Evolutionary conservation across 306 rosid species (phyloP).

Genomic region (Boehmeria nivea): DNA sequence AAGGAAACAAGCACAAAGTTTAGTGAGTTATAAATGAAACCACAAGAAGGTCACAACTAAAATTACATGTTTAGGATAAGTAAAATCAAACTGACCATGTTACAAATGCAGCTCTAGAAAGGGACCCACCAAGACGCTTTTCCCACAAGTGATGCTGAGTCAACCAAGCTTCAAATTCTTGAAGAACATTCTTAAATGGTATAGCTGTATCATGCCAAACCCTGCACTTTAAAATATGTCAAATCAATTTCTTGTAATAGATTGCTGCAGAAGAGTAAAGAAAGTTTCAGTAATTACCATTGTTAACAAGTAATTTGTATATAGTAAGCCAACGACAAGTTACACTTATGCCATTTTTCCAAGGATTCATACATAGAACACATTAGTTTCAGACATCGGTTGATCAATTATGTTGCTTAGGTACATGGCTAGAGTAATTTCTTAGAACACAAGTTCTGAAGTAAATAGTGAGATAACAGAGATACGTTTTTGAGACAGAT

Average conservation of each 20-base stretch:
- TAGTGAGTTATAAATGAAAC: background rate
- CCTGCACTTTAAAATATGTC: slow-evolving; percentile 28
- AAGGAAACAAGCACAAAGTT: background rate
- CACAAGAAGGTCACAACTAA: too few species aligned
- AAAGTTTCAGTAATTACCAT: background rate
- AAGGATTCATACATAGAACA: too few species aligned
- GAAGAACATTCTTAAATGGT: slow-evolving; percentile 63
- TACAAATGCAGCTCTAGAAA: slow-evolving; percentile 69
- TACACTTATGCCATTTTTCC: too few species aligned
- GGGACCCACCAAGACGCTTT: slow-evolving; percentile 37
- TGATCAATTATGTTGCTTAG: too few species aligned
- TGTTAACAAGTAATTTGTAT: too few species aligned
- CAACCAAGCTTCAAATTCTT: slow-evolving; percentile 81
- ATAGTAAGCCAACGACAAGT: too few species aligned
- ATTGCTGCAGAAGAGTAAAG: background rate
- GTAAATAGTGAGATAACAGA: too few species aligned
- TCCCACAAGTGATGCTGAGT: slow-evolving; percentile 55
- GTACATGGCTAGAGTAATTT: too few species aligned
- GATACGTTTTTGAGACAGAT: too few species aligned
- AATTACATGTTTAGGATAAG: too few species aligned
- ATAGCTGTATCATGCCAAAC: slow-evolving; percentile 98
- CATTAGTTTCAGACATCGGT: too few species aligned
- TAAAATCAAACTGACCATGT: slow-evolving; percentile 54
- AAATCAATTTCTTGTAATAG: slow-evolving; percentile 2
- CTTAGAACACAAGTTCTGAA: too few species aligned